A percentile compares a stretch with the other conserved stretches of the same genome.
These are phyloP conservation scores for Neurospora tetrasperma DNA, from an alignment of 495 filamentous ascomycete species.

Conservation along the genomic window DNA sequence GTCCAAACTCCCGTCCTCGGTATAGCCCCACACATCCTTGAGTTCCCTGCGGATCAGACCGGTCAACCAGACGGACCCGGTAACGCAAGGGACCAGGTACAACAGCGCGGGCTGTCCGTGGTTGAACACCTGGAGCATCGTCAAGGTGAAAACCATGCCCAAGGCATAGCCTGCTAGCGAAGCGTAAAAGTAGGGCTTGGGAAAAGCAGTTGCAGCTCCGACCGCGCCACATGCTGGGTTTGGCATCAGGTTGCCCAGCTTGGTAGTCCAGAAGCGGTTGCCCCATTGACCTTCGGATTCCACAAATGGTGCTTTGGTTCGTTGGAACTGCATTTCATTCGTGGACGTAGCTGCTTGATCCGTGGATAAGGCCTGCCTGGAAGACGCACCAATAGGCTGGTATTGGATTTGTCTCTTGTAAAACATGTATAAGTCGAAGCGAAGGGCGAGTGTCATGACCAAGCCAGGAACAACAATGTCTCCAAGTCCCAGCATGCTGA, in stretches of 20 bases:
- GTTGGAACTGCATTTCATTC: constrained; percentile 20
- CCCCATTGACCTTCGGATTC: constrained; percentile 65
- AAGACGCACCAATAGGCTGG: constrained; percentile 26
- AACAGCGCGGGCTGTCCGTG: constrained; percentile 87
- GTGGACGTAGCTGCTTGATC: constrained; percentile 19
- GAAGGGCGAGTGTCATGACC: constrained; percentile 75
- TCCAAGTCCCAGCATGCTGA: constrained; percentile 85
- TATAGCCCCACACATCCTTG: constrained; percentile 67
- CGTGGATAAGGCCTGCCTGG: constrained; percentile 22
- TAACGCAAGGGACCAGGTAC: constrained; percentile 83
- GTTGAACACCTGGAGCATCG: constrained; percentile 63
- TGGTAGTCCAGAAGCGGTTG: constrained; percentile 70
- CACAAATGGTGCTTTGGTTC: constrained; percentile 46
- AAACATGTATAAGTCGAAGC: constrained; percentile 80
- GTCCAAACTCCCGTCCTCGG: constrained; percentile 54
- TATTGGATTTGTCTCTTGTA: constrained; percentile 46
- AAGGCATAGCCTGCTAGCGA: constrained; percentile 65
- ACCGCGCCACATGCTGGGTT: constrained; percentile 32
- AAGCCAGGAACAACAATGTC: constrained; percentile 94
- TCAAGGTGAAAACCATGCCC: constrained; percentile 69
- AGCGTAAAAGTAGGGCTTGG: constrained; percentile 82
- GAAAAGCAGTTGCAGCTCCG: constrained; percentile 47
- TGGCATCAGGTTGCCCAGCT: constrained; percentile 17
- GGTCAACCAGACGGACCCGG: constrained; percentile 70
- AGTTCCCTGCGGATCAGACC: constrained; percentile 61